phyloP scores from a whole-genome alignment of 2,329 filamentous ascomycete genomes.

The Penicillium sp. region DNA sequence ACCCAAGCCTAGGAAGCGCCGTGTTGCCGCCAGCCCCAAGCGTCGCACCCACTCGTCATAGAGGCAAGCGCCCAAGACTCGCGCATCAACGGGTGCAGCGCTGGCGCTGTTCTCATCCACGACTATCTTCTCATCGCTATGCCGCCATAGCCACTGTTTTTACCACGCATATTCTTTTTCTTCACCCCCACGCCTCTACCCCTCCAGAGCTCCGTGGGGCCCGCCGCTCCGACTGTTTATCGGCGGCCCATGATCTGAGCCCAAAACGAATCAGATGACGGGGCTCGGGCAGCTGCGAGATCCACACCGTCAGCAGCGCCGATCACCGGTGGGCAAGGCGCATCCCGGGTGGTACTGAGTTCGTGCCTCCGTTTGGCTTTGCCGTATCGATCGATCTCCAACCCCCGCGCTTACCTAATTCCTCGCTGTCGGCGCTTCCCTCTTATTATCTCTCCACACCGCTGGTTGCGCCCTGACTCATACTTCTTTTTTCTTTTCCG shows the following conservation, averaged over 20 bases:
- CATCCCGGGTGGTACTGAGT: background rate
- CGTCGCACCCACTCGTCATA: constrained; percentile 27
- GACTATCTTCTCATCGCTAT: constrained; percentile 4
- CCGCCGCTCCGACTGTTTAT: constrained; percentile 2
- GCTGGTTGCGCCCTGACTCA: constrained; percentile 15
- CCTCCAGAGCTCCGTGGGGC: background rate
- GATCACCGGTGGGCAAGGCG: constrained; percentile 1
- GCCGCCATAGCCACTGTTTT: constrained; percentile 7
- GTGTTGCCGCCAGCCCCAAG: constrained; percentile 25
- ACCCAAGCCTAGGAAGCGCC: constrained; percentile 32
- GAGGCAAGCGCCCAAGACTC: background rate
- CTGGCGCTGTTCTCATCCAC: constrained; percentile 20
- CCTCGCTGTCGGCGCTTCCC: constrained; percentile 24
- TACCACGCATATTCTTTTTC: background rate
- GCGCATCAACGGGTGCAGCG: constrained; percentile 13
- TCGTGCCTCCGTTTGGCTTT: background rate
- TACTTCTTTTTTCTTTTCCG: constrained; percentile 1
- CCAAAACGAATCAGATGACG: constrained; percentile 10
- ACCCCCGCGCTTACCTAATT: constrained; percentile 28
- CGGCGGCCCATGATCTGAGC: constrained; percentile 9
- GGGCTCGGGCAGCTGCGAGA: constrained; percentile 6
- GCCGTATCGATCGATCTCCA: constrained; percentile 10
- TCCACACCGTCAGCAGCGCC: constrained; percentile 10
- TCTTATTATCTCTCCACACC: constrained; percentile 17
- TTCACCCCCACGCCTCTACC: constrained; percentile 1